Evolutionary conservation across 2,329 filamentous ascomycete genomes (phyloP).

Genomic region (Aspergillus piperis): DNA sequence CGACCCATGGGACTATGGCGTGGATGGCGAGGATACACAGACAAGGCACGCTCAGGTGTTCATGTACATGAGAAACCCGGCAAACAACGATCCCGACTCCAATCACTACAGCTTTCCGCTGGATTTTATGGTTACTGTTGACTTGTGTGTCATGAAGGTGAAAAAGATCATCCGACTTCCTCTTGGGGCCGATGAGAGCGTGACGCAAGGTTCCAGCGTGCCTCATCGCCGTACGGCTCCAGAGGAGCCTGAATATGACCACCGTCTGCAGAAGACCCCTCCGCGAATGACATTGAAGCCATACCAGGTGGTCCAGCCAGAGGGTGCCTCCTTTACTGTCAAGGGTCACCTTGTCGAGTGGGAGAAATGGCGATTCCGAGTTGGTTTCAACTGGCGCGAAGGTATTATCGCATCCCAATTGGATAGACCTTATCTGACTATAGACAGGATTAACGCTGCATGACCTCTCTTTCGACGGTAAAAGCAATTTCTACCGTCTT

Average conservation of each 20-base stretch:
- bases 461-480: conserved; percentile 42
- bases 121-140: conserved; percentile 55
- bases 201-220: conserved; percentile 15
- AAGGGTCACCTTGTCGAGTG: conserved; percentile 35
- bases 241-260: conserved; percentile 36
- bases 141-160: conserved; percentile 49
- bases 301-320: conserved; percentile 39
- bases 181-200: conserved; percentile 41
- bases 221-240: conserved; percentile 24
- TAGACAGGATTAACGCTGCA: conserved; percentile 28
- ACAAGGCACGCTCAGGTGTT: background rate
- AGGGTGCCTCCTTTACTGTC: conserved; percentile 38
- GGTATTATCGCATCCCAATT: conserved; percentile 32
- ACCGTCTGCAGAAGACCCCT: conserved; percentile 24
- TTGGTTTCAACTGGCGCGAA: conserved; percentile 50
- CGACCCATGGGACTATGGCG: conserved; percentile 9
- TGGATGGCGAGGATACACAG: background rate
- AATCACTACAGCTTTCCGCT: conserved; percentile 62
- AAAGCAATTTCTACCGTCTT: conserved; percentile 45
- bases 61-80: conserved; percentile 4
- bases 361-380: conserved; percentile 48
- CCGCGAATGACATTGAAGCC: conserved; percentile 37
- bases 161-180: conserved; percentile 54
- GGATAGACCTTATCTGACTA: background rate
- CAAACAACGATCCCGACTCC: conserved; percentile 38